Evolutionary conservation across 106 monocot species (phyloP), one percentile per base, ranked within the genome.

Genomic region (Dendrobium officinale): DNA sequence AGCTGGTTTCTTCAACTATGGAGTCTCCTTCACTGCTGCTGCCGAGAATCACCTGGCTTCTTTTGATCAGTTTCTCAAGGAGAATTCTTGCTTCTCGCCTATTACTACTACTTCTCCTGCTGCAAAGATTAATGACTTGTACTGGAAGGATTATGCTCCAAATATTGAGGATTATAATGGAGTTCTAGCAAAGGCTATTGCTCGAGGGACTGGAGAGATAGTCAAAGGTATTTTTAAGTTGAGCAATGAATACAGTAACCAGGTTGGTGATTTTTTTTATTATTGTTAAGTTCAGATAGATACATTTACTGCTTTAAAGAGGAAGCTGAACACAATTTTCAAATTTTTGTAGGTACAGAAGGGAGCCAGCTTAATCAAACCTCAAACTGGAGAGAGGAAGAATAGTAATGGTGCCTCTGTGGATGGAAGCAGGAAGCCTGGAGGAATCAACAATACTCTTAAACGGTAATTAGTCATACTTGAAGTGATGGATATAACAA

Each of bases 1-100:
- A 2, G 92, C 85, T 13, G 91, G 86, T 17, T 91, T 98, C 85
- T 59, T 94, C 75, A 97, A 98, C 84, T 98, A 98, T 42, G 97
- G 97, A 4, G 91, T 98, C 55, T 89, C 94, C 1, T 92, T 92
- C 48, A 70, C 48, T 13, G 83, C 66, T 18, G 40, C 43, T 0
- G 81, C 77, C 5, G 68, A 44, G 8, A 70, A 10, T 10, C 22
- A 78, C 2, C 61, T 91, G 55, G 77, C 75, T 54, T 76, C 80
- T 45, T 83, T 97, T 3, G 96, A 92, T 58, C 37, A 18, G 47
- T 85, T 90, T 77, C 87, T 97, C 42, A 83, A 83, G 79, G 87
- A 89, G 49, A 86, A 91, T 49, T 70, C 92, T 0, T 94, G 92
- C 61, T 91, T 94, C 55, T 90, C 96, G 2, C 37, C 37, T 37